Percentiles rank a stretch among this genome's conserved stretches.
Evolutionary conservation across 208 protist species (phyloP).

Genomic region (Leishmania amazonensis): DNA sequence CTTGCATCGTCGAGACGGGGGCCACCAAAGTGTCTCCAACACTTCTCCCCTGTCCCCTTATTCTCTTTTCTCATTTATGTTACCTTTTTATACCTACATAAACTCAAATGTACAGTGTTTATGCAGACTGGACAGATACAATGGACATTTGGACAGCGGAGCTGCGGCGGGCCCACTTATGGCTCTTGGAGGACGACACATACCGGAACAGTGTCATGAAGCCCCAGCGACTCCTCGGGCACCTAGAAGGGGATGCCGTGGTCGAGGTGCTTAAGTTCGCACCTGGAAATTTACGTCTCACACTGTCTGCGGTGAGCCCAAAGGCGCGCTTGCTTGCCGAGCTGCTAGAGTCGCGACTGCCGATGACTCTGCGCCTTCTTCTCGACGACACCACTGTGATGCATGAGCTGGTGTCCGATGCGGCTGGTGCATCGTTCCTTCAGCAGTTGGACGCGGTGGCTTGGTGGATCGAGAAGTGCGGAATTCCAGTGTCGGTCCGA

Average conservation of each 20-base stretch:
- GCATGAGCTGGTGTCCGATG: slow-evolving; percentile 3
- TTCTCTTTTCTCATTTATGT: background rate
- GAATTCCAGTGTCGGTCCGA: background rate
- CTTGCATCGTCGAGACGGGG: background rate
- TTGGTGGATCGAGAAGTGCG: slow-evolving; percentile 23
- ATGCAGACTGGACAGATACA: background rate
- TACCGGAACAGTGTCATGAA: slow-evolving; percentile 11
- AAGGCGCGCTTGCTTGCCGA: slow-evolving; percentile 9
- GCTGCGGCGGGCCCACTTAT: slow-evolving; percentile 2
- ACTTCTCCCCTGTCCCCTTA: no score
- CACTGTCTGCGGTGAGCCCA: slow-evolving; percentile 10
- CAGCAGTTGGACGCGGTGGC: background rate
- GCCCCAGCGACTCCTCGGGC: slow-evolving; percentile 3
- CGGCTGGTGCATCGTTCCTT: background rate
- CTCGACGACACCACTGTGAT: slow-evolving; percentile 7
- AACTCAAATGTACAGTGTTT: background rate
- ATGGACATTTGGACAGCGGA: slow-evolving; percentile 8
- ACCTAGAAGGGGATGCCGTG: slow-evolving; percentile 6
- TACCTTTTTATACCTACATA: background rate
- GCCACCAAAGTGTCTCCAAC: background rate
- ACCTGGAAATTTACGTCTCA: background rate
- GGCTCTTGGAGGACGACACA: slow-evolving; percentile 8
- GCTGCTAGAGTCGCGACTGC: slow-evolving; percentile 3
- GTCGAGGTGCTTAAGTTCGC: slow-evolving; percentile 13
- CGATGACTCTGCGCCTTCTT: background rate